Evolutionary conservation across 495 filamentous ascomycete species (phyloP), one percentile per base, ranked within the genome.

Genomic region (Xylaria bambusicola): DNA sequence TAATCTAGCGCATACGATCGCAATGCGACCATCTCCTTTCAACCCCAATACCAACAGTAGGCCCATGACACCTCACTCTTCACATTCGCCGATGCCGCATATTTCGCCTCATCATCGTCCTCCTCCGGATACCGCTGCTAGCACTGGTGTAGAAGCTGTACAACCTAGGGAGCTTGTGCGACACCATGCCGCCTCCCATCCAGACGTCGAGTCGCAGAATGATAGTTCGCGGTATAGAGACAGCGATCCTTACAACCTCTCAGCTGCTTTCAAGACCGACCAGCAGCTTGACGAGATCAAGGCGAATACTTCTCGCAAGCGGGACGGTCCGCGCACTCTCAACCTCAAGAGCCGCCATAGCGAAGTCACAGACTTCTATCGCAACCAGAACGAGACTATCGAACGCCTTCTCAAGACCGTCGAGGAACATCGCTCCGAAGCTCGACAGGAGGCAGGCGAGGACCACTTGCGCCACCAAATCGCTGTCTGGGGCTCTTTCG

Each of bases 341-440:
- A 56, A 55, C 8, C n/a, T 71, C 9, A 56, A 72, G 69, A 57
- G 72, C 54, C 68, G 75, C 51, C 51, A 78, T 6, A 84, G 81
- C 31, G 89, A 87, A 61, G 71, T 98, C 8, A 81, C 90, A 61
- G 83, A 84, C 23, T 98, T 97, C 78, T 98, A 98, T 76, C 82
- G 92, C 65, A 80, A 77, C 18, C 94, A 98, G 73, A 98, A 98
- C 68, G 89, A 91, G 72, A 93, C 89, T 63, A 98, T 98, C 66
- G 84, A 95, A 76, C 84, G 89, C 15, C 82, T 98, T 75, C 81
- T 98, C 57, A 97, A 94, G 72, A 90, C 90, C 6, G 92, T 98
- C 2, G 90, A 96, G 67, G 92, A 97, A 68, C 95, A 98, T 69
- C 78, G 88, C 35, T 83, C 86, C 29, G 84, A 89, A 17, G 92